These are phyloP conservation scores for Pogostemon cablin DNA, from an alignment of 257 asterid genomes.

Conservation along the genomic window DNA sequence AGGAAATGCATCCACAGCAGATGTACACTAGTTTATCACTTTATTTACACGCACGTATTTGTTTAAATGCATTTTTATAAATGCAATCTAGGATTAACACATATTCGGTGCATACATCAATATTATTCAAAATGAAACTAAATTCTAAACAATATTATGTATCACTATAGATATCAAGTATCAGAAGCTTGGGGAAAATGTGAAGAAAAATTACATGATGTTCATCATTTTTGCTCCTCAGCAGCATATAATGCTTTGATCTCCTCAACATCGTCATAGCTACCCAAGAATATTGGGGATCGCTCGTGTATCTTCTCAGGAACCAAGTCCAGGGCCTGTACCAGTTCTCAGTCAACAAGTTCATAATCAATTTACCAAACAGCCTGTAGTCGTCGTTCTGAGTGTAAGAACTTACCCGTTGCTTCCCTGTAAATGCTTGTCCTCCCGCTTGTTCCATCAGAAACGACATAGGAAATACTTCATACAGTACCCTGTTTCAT, in stretches of 20 bases:
- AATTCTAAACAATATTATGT: constrained; percentile 22
- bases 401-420: constrained; percentile 51
- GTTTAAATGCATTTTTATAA: not conserved
- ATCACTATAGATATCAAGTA: constrained; percentile 22
- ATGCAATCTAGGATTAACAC: not conserved
- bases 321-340: constrained; percentile 84
- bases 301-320: constrained; percentile 88
- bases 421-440: constrained; percentile 90
- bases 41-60: constrained; percentile 8
- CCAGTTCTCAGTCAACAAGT: not conserved
- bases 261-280: constrained; percentile 93
- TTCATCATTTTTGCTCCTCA: constrained; percentile 52
- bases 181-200: constrained; percentile 14
- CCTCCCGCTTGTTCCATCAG: constrained; percentile 99
- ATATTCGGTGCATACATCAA: not conserved
- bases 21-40: not conserved
- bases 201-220: constrained; percentile 13
- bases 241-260: constrained; percentile 80
- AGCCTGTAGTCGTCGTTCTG: no score
- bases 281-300: constrained; percentile 90
- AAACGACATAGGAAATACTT: constrained; percentile 98
- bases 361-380: no score
- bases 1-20: no score
- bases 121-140: constrained; percentile 4
- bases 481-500: constrained; percentile 79